Evolutionary conservation across 768 basidiomycete species (phyloP).

Genomic region (Scleroderma bovista): DNA sequence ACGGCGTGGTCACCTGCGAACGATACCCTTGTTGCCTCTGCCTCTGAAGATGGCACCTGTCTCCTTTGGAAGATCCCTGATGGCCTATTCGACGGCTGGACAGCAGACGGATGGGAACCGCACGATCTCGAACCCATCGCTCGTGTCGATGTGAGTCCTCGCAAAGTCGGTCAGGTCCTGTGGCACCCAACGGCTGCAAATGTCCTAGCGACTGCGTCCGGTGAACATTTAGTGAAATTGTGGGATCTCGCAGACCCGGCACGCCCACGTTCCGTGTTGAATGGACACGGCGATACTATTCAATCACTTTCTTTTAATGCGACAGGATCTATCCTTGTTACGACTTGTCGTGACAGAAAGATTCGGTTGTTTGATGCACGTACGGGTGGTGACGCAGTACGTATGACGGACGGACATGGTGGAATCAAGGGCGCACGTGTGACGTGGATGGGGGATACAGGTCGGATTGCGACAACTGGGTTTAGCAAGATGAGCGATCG

Average conservation of each 20-base stretch:
- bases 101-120: conserved; percentile 74
- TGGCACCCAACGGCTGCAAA: conserved; percentile 91
- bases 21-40: conserved; percentile 85
- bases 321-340: conserved; percentile 76
- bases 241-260: conserved; percentile 86
- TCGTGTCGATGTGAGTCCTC: conserved; percentile 69
- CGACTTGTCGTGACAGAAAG: conserved; percentile 92
- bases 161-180: conserved; percentile 90
- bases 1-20: conserved; percentile 97
- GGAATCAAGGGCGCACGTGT: conserved; percentile 92
- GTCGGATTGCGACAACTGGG: conserved; percentile 89
- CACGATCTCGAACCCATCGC: conserved; percentile 82
- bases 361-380: conserved; percentile 90
- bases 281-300: conserved; percentile 82
- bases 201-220: conserved; percentile 74
- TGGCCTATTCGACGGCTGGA: conserved; percentile 76
- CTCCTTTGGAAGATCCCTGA: conserved; percentile 85
- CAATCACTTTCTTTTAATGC: conserved; percentile 81
- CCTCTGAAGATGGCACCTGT: conserved; percentile 90
- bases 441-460: conserved; percentile 85
- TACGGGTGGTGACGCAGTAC: conserved; percentile 72
- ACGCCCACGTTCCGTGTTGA: conserved; percentile 51
- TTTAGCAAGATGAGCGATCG: conserved; percentile 97
- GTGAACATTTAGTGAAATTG: conserved; percentile 83
- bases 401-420: conserved; percentile 78